These are phyloP conservation scores for Gossypium lobatum DNA, from an alignment of 441 rosid genomes.

Conservation along the genomic window DNA sequence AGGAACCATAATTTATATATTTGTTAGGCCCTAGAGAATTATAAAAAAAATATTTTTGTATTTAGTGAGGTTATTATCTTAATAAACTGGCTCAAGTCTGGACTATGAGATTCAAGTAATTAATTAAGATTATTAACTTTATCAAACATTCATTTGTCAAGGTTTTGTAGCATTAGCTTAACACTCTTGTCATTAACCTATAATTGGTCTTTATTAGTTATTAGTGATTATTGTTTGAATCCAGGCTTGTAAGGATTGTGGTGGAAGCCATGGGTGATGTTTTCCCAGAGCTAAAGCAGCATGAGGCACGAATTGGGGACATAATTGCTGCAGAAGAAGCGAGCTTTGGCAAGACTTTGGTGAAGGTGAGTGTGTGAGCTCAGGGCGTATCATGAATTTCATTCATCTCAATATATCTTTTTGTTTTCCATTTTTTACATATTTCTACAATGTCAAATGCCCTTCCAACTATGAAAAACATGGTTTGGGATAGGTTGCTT, in stretches of 20 bases:
- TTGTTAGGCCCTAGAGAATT: neutral
- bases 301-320: constrained; percentile 62
- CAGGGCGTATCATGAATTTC: neutral
- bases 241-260: constrained; percentile 75
- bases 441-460: neutral
- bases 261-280: constrained; percentile 75
- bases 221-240: constrained; percentile 16
- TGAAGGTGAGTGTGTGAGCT: constrained; percentile 48
- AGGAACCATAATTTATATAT: neutral
- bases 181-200: neutral
- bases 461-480: constrained; percentile 4
- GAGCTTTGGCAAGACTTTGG: constrained; percentile 91
- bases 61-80: neutral
- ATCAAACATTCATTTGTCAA: neutral
- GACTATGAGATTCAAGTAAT: neutral
- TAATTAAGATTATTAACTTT: neutral
- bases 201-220: constrained; percentile 4
- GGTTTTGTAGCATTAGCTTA: neutral
- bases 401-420: neutral
- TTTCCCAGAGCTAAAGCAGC: constrained; percentile 84
- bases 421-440: neutral
- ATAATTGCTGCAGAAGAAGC: constrained; percentile 80
- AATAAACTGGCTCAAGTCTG: neutral
- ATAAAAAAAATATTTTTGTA: neutral
- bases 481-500: neutral